Conservation (phyloP, 495 filamentous ascomycete genomes). For the Chaetomidium leptoderma region DNA sequence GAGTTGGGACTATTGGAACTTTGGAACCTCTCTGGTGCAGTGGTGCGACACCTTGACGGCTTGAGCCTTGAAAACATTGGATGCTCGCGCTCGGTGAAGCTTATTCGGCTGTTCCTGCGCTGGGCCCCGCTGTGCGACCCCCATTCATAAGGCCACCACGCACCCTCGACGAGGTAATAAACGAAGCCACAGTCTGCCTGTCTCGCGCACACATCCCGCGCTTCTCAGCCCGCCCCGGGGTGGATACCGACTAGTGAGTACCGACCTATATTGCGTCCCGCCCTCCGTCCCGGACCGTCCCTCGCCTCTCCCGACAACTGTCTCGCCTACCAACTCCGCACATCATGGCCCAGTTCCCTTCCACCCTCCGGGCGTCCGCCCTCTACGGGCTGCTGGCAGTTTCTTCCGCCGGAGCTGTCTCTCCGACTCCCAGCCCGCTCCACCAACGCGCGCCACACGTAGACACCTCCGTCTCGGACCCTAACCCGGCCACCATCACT, state of each 20-base stretch:
- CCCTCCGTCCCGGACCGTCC: neutral
- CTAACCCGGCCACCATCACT: neutral
- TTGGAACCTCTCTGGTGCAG: too few relatives aligned
- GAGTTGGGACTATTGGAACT: too few relatives aligned
- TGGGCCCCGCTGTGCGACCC: neutral
- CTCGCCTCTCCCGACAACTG: neutral
- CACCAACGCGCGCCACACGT: slow-evolving; percentile 18
- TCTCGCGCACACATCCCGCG: neutral
- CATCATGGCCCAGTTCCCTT: slow-evolving; percentile 16
- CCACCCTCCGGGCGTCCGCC: slow-evolving; percentile 10
- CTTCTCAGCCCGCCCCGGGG: neutral
- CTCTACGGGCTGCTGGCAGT: slow-evolving; percentile 20
- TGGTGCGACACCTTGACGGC: too few relatives aligned
- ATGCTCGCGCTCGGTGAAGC: neutral
- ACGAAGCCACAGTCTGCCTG: slow-evolving; percentile 1
- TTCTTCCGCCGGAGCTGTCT: slow-evolving; percentile 1
- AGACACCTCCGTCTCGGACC: neutral
- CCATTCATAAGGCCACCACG: neutral
- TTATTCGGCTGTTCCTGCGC: neutral
- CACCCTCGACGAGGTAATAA: neutral
- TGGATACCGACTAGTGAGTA: neutral
- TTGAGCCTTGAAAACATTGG: too few relatives aligned
- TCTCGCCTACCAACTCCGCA: neutral
- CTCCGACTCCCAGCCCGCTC: slow-evolving; percentile 1
- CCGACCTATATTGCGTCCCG: neutral